phyloP scores from a whole-genome alignment of 495 filamentous ascomycete species.

The Paragyromitra xinjiangensis region DNA sequence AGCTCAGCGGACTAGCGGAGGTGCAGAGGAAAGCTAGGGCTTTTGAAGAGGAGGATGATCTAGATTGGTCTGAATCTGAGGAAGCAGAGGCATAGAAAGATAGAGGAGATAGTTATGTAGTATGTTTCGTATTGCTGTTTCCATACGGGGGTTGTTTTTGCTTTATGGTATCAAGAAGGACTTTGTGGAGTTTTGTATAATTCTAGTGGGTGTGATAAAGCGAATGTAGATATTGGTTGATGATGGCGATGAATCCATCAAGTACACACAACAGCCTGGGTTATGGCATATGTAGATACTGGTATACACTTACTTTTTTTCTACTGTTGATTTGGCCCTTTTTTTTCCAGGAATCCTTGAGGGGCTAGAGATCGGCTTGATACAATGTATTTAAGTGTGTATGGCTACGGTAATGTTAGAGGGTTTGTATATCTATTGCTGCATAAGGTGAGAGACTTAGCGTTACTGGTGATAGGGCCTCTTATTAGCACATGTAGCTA shows the following conservation, averaged over 20 bases:
- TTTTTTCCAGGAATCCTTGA: neutral
- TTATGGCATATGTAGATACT: neutral
- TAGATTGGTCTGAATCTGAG: constrained; percentile 63
- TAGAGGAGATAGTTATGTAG: constrained; percentile 1
- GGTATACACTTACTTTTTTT: neutral
- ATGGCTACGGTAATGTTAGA: neutral
- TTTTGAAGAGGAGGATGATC: constrained; percentile 67
- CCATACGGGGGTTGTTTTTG: neutral
- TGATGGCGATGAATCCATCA: too few relatives aligned
- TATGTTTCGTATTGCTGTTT: constrained; percentile 32
- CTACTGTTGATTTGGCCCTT: neutral
- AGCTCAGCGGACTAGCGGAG: constrained; percentile 89
- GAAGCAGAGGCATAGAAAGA: constrained; percentile 60
- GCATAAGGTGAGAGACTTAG: neutral
- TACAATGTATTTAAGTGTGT: constrained; percentile 8
- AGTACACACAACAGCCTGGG: too few relatives aligned
- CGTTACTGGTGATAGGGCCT: neutral
- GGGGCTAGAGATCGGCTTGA: neutral
- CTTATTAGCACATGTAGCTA: neutral
- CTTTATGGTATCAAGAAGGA: neutral
- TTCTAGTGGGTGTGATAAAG: constrained; percentile 16
- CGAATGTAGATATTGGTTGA: neutral
- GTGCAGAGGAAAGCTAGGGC: constrained; percentile 84
- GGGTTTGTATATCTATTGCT: neutral
- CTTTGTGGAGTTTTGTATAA: constrained; percentile 33